phyloP scores from a whole-genome alignment of 306 rosid genomes.

The Parietaria judaica region DNA sequence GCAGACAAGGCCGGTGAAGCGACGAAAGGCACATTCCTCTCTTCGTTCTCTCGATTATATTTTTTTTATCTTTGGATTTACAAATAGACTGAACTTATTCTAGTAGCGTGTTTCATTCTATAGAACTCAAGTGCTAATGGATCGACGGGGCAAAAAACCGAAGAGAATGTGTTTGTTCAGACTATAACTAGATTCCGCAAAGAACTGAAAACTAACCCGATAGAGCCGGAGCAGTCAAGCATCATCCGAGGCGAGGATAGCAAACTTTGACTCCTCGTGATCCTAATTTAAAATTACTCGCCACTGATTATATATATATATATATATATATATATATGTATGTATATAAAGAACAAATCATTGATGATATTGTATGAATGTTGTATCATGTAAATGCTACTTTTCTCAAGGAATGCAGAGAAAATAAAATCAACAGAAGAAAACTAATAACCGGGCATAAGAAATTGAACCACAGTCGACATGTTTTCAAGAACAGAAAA shows the following conservation, averaged over 20 bases:
- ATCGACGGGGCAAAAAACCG: constrained; percentile 14
- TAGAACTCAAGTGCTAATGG: constrained; percentile 19
- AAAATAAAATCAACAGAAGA: no score
- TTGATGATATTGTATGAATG: background rate
- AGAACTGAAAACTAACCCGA: constrained; percentile 22
- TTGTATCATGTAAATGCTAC: no score
- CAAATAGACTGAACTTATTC: background rate
- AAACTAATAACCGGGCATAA: no score
- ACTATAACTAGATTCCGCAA: constrained; percentile 37
- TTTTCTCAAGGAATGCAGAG: no score
- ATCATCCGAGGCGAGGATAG: constrained; percentile 2
- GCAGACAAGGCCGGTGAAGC: constrained; percentile 16
- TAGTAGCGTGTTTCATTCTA: background rate
- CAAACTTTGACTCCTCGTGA: background rate
- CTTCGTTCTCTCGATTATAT: constrained; percentile 1
- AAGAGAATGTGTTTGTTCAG: constrained; percentile 25
- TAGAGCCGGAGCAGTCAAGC: constrained; percentile 1
- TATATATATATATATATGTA: no score
- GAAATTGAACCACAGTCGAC: background rate
- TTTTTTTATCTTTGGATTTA: background rate
- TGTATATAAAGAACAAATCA: background rate
- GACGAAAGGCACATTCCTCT: constrained; percentile 9
- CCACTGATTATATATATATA: background rate
- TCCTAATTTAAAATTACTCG: background rate
- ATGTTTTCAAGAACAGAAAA: background rate